A percentile compares a stretch with the other conserved stretches of the same genome.
Conservation (phyloP, 2,329 filamentous ascomycete genomes). For the Grosmannia clavigera region DNA sequence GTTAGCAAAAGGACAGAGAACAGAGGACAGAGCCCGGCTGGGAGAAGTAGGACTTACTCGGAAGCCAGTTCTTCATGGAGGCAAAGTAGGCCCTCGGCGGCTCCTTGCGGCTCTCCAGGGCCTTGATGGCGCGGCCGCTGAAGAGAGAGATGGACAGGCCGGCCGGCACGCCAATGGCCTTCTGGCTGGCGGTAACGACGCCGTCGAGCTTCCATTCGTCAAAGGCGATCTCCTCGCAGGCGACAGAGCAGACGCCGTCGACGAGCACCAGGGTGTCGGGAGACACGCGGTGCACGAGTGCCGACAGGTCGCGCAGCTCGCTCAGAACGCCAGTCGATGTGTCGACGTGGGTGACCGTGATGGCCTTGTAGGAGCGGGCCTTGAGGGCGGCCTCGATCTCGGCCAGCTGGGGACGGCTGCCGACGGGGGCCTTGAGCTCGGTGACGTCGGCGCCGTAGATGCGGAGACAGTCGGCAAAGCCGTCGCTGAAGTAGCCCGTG, state of each 20-base stretch:
- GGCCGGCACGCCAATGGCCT: conserved; percentile 91
- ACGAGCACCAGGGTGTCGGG: conserved; percentile 86
- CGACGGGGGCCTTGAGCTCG: conserved; percentile 80
- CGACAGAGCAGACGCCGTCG: conserved; percentile 94
- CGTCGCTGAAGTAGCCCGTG: conserved; percentile 94
- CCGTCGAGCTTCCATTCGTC: conserved; percentile 90
- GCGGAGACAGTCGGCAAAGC: conserved; percentile 82
- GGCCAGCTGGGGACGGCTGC: conserved; percentile 70
- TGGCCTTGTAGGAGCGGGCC: conserved; percentile 83
- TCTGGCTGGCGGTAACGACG: conserved; percentile 89
- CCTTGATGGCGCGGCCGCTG: conserved; percentile 74
- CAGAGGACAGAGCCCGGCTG: not conserved
- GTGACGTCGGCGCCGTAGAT: conserved; percentile 86
- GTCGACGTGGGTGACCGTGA: conserved; percentile 95
- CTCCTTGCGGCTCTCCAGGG: conserved; percentile 67
- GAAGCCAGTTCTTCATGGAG: conserved; percentile 93
- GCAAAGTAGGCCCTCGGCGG: conserved; percentile 85
- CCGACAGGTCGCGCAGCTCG: conserved; percentile 73
- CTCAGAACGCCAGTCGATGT: conserved; percentile 93
- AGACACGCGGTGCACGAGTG: conserved; percentile 73
- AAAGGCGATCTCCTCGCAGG: conserved; percentile 89
- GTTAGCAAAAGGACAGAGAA: not conserved
- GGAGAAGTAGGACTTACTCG: conserved; percentile 46
- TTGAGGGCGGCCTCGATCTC: conserved; percentile 82
- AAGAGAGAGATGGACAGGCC: conserved; percentile 91